Percentiles rank a stretch among this genome's conserved stretches.
These are phyloP conservation scores for Glycyrrhiza uralensis DNA, from an alignment of 306 rosid species.

Conservation along the genomic window DNA sequence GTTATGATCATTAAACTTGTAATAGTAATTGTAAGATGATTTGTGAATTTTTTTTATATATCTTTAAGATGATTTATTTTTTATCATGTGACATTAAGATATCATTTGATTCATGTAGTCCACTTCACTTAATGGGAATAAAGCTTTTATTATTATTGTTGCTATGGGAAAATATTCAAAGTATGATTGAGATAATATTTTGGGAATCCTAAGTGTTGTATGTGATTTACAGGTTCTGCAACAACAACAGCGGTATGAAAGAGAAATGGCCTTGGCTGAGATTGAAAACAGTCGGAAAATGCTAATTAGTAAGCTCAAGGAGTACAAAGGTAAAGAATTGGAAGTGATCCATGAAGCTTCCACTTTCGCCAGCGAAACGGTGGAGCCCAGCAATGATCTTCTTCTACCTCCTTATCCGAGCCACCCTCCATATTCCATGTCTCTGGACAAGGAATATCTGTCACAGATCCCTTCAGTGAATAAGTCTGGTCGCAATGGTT, in stretches of 20 bases:
- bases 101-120: background rate
- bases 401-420: conserved; percentile 88
- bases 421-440: conserved; percentile 53
- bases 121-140: background rate
- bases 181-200: background rate
- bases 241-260: conserved; percentile 71
- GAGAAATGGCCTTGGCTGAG: conserved; percentile 81
- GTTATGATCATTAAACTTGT: background rate
- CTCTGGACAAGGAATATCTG: conserved; percentile 46
- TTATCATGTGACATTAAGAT: background rate
- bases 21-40: background rate
- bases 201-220: conserved; percentile 15
- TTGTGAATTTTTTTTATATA: background rate
- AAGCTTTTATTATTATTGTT: background rate
- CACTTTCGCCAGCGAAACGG: conserved; percentile 85
- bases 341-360: conserved; percentile 87
- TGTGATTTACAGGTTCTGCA: conserved; percentile 62
- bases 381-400: conserved; percentile 69
- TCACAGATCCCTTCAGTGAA: conserved; percentile 41
- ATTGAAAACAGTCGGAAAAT: conserved; percentile 83
- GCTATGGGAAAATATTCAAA: background rate
- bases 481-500: conserved; percentile 55
- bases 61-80: background rate
- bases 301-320: conserved; percentile 69
- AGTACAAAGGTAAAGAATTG: conserved; percentile 73